Evolutionary conservation across 2,329 filamentous ascomycete genomes (phyloP).

Genomic region (Lachnellula suecica): DNA sequence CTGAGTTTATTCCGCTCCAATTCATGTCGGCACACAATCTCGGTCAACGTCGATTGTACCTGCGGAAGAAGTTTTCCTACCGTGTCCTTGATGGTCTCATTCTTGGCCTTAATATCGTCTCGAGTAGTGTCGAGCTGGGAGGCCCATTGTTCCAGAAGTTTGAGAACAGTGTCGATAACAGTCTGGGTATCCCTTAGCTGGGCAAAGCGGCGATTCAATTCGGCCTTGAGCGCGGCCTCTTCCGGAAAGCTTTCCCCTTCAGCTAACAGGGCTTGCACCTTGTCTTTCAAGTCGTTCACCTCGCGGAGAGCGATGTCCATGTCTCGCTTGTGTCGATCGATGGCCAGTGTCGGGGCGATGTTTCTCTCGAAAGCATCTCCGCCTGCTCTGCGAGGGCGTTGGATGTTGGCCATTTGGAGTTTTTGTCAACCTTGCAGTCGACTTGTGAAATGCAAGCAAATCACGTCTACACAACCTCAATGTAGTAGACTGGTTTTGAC

Average conservation of each 20-base stretch:
- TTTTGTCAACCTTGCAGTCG: neutral
- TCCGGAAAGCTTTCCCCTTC: neutral
- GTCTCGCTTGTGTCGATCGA: neutral
- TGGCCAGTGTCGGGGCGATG: neutral
- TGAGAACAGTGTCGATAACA: neutral
- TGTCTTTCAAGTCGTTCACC: neutral
- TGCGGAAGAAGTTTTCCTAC: neutral
- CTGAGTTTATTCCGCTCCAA: neutral
- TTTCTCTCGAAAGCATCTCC: neutral
- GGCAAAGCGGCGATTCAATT: neutral
- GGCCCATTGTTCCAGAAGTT: neutral
- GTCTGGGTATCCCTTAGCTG: neutral
- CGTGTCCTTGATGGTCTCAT: neutral
- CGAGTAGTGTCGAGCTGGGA: neutral
- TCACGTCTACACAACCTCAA: neutral
- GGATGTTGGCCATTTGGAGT: neutral
- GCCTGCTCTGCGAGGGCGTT: neutral
- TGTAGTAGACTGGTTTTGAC: neutral
- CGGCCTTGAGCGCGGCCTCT: neutral
- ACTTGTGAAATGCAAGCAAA: neutral
- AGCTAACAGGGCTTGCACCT: neutral
- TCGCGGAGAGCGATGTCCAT: neutral
- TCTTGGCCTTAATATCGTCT: neutral
- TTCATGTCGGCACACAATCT: neutral
- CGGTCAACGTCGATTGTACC: neutral